Conservation (phyloP, 805 yeast species). For the Wickerhamiella brachini region DNA sequence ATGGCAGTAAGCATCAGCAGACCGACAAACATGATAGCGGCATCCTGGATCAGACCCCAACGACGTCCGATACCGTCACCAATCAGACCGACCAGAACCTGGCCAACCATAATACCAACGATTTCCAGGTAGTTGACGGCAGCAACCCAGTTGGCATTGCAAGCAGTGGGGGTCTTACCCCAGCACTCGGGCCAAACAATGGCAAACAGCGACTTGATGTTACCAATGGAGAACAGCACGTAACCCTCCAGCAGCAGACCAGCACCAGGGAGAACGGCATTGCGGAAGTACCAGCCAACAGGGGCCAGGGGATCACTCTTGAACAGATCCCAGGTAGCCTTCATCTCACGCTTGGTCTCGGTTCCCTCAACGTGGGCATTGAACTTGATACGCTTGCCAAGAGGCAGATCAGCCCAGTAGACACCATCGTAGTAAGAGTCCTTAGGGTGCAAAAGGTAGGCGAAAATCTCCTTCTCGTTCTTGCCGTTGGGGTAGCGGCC, state of each 20-base stretch:
- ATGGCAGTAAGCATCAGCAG: conserved; percentile 45
- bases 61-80: conserved; percentile 49
- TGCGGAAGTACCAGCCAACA: conserved; percentile 24
- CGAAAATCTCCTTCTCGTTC: conserved; percentile 24
- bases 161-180: conserved; percentile 17
- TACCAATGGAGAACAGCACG: conserved; percentile 27
- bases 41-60: conserved; percentile 46
- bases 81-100: conserved; percentile 40
- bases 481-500: conserved; percentile 18
- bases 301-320: conserved; percentile 25
- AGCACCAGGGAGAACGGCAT: conserved; percentile 27
- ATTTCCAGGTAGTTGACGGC: conserved; percentile 26
- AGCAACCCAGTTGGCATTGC: conserved; percentile 25
- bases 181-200: conserved; percentile 28
- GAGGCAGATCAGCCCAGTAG: conserved; percentile 29
- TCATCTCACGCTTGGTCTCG: conserved; percentile 21
- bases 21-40: conserved; percentile 44
- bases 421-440: conserved; percentile 24
- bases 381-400: conserved; percentile 18
- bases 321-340: conserved; percentile 18
- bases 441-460: conserved; percentile 22
- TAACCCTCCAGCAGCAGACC: conserved; percentile 28
- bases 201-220: conserved; percentile 21
- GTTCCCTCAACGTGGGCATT: conserved; percentile 18
- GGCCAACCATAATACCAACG: conserved; percentile 46